Percentiles rank a stretch among this genome's conserved stretches.
Evolutionary conservation across 1,284 basidiomycete genomes (phyloP).

Genomic region (Paramarasmius palmivorus): DNA sequence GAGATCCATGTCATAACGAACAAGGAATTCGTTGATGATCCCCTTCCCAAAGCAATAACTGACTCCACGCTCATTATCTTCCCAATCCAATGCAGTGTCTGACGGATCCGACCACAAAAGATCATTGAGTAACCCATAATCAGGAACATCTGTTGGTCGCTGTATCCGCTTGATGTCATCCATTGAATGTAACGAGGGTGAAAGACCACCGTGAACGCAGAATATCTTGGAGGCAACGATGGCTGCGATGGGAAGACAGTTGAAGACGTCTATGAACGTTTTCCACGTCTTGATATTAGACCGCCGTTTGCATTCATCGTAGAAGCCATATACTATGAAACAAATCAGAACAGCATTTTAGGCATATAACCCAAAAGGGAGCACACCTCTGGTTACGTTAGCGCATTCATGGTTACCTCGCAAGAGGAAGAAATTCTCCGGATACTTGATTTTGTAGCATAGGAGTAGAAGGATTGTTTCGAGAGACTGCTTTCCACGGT

Average conservation of each 20-base stretch:
- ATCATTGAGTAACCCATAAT: conserved; percentile 97
- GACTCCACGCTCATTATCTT: conserved; percentile 99
- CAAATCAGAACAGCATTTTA: conserved; percentile 23
- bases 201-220: conserved; percentile 98
- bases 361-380: conserved; percentile 6
- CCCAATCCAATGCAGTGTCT: conserved; percentile 98
- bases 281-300: conserved; percentile 99
- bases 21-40: conserved; percentile 95
- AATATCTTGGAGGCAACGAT: conserved; percentile 99
- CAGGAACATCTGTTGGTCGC: conserved; percentile 98
- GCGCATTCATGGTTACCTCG: conserved; percentile 99
- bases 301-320: conserved; percentile 99
- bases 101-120: conserved; percentile 98
- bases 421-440: conserved; percentile 98
- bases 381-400: conserved; percentile 92
- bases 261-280: conserved; percentile 99
- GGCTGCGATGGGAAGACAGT: conserved; percentile 97
- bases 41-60: conserved; percentile 99
- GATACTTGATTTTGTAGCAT: conserved; percentile 99
- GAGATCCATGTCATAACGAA: conserved; percentile 95
- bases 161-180: conserved; percentile 99
- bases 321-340: conserved; percentile 92
- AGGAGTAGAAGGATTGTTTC: conserved; percentile 96
- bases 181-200: conserved; percentile 97
- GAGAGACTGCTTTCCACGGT: conserved; percentile 97